These are phyloP conservation scores for Excoecaria agallocha DNA, from an alignment of 345 rosid genomes.

Conservation along the genomic window DNA sequence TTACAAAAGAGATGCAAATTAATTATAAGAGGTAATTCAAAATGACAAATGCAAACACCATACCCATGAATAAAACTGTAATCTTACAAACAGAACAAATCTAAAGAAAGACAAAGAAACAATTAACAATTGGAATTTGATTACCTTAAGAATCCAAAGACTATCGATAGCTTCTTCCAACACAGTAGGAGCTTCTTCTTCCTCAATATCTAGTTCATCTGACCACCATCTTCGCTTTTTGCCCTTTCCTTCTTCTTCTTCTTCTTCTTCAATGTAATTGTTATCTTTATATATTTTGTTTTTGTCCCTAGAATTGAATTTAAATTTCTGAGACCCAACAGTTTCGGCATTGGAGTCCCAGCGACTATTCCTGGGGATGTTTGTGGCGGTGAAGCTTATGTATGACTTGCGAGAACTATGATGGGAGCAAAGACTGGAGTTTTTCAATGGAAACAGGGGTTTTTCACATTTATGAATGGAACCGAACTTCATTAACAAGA, in stretches of 20 bases:
- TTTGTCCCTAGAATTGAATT: constrained; percentile 16
- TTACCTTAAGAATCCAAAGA: constrained; percentile 49
- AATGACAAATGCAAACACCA: background rate
- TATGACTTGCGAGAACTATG: background rate
- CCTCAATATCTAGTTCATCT: constrained; percentile 1
- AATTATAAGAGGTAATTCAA: background rate
- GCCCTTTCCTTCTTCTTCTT: constrained; percentile 12
- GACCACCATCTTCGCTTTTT: constrained; percentile 38
- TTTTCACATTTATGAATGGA: constrained; percentile 1
- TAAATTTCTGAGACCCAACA: constrained; percentile 19
- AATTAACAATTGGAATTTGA: background rate
- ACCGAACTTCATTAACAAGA: constrained; percentile 2
- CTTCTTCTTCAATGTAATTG: background rate
- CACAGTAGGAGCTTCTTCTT: constrained; percentile 21
- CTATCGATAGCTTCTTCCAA: constrained; percentile 40
- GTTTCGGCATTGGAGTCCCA: constrained; percentile 37
- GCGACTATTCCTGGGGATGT: constrained; percentile 12
- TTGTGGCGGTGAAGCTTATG: background rate
- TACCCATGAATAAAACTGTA: background rate
- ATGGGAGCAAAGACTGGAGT: background rate
- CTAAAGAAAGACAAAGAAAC: background rate
- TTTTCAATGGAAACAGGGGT: background rate
- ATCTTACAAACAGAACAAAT: no score
- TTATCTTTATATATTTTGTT: background rate
- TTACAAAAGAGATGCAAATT: background rate